Evolutionary conservation across 2,329 filamentous ascomycete species (phyloP), one percentile per base, ranked within the genome.

Genomic region (Neonectria ditissima): DNA sequence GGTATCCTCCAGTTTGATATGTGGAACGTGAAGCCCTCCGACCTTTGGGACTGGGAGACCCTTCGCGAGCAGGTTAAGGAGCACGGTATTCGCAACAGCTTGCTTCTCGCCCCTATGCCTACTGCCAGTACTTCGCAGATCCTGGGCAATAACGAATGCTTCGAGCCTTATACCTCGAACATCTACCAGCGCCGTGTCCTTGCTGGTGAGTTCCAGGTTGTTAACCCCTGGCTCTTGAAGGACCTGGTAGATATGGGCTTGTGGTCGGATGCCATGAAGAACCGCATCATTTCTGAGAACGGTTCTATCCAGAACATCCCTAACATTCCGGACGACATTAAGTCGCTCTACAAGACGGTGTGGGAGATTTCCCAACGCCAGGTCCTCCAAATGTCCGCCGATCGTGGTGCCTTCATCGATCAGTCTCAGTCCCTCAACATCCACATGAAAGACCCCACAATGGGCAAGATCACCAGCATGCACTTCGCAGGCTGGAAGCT

Each of bases 181-280:
- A 99, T 99, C 80, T 99, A 99, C 86, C 97, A 95, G 73, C 95
- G 96, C 69, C 95, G 96, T 86, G 96, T 99, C 60, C 86, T 99
- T 74, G 96, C 96, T 72, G 96, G 96, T 74, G 96, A 99, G 81
- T 99, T 99, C 89, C 96, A 99, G 83, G 93, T 99, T 58, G 96
- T 99, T 80, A 99, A 99, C 85, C 96, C 96, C 55, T 99, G 96
- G 96, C 83, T 99, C 67, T 89, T 99, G 65, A 97, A 97, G 86
- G 96, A 99, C 75, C 89, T 99, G 30, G 96, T 99, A 72, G 96
- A 99, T 77, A 92, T 97, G 84, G 96, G 96, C 65, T 87, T 99
- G 47, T 99, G 96, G 96, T 97, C 95, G 51, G 95, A 99, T 82
- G 93, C 94, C 84, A 99, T 99, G 96, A 99, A 99, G 91, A 99